Percentiles rank a stretch among this genome's conserved stretches.
phyloP scores from a whole-genome alignment of 2,329 filamentous ascomycete genomes.

The Diaporthe sp. region DNA sequence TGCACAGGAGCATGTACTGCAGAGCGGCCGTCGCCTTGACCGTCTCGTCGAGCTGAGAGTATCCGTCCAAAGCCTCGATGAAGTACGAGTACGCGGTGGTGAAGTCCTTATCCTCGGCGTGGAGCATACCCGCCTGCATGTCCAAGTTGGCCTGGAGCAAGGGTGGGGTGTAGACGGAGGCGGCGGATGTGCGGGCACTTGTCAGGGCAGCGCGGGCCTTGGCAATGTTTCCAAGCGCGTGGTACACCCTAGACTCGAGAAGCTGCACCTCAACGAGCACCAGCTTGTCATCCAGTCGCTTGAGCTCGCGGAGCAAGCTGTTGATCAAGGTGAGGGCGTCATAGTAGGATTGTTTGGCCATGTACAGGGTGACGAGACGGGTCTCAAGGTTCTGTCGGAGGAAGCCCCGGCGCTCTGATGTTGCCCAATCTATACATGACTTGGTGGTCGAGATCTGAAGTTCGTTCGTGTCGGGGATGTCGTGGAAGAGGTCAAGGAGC shows the following conservation, averaged over 20 bases:
- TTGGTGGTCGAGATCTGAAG: constrained; percentile 96
- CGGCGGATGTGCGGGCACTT: constrained; percentile 92
- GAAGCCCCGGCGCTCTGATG: constrained; percentile 93
- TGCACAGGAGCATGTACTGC: constrained; percentile 99
- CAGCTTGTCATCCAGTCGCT: constrained; percentile 98
- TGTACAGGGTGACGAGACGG: constrained; percentile 91
- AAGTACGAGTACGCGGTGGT: constrained; percentile 99
- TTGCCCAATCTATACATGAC: constrained; percentile 99
- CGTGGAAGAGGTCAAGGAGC: constrained; percentile 93
- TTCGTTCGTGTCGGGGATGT: constrained; percentile 95
- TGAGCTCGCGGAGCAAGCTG: constrained; percentile 93
- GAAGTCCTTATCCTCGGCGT: constrained; percentile 99
- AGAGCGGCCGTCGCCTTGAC: constrained; percentile 94
- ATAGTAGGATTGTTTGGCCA: constrained; percentile 98
- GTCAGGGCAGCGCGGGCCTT: constrained; percentile 97
- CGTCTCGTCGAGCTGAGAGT: constrained; percentile 91
- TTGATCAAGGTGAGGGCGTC: constrained; percentile 98
- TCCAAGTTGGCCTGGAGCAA: constrained; percentile 95
- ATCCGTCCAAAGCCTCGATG: constrained; percentile 98
- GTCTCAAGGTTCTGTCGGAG: constrained; percentile 98
- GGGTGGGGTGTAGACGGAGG: constrained; percentile 96
- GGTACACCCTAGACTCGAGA: constrained; percentile 96
- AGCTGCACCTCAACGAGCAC: constrained; percentile 98
- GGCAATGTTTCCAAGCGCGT: constrained; percentile 94
- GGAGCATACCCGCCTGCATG: constrained; percentile 99